Evolutionary conservation across 1,284 basidiomycete species (phyloP).

Genomic region (Puccinia novopanici): DNA sequence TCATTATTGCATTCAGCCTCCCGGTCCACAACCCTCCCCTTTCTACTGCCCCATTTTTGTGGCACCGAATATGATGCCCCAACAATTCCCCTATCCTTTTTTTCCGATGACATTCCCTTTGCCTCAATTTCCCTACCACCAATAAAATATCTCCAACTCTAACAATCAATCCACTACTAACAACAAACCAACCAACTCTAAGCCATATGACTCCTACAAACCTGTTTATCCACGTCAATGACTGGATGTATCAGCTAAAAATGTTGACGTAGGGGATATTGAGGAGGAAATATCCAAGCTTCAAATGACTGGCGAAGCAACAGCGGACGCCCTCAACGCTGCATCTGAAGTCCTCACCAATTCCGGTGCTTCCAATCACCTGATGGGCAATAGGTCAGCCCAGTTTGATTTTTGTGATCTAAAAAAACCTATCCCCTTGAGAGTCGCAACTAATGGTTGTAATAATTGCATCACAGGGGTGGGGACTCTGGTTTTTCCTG

Average conservation of each 20-base stretch:
- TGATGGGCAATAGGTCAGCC: background rate
- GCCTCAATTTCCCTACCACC: background rate
- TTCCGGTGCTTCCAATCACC: background rate
- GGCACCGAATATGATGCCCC: background rate
- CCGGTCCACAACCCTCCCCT: background rate
- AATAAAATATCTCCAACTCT: background rate
- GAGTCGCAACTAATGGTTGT: no score
- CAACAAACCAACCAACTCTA: background rate
- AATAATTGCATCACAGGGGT: no score
- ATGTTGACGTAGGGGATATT: background rate
- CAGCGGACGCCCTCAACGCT: background rate
- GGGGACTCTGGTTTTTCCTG: slow-evolving; percentile 26
- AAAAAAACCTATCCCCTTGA: no score
- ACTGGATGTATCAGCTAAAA: background rate
- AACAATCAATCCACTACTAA: background rate
- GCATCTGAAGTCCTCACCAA: background rate
- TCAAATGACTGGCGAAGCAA: background rate
- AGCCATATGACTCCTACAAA: background rate
- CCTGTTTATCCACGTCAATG: background rate
- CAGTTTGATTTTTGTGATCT: no score
- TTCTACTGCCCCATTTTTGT: background rate
- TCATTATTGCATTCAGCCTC: no score
- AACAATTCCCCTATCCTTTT: background rate
- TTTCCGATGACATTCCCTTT: no score
- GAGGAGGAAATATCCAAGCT: background rate